Conservation (phyloP, 2,329 filamentous ascomycete genomes). For the Fusarium brevicatenulatum region DNA sequence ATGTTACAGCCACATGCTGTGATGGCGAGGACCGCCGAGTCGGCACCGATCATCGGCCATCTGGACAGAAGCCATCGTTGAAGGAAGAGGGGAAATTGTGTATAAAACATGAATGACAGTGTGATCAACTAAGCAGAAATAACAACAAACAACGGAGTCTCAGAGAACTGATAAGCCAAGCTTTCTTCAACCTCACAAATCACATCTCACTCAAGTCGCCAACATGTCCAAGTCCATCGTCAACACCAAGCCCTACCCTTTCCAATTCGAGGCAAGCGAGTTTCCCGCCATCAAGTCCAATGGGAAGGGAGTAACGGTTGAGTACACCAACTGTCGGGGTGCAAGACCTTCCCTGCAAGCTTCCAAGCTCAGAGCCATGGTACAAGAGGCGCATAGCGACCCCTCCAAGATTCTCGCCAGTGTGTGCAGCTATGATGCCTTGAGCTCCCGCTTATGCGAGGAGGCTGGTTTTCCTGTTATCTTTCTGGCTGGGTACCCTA, state of each 20-base stretch:
- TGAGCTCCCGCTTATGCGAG: slow-evolving; percentile 56
- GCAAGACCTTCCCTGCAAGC: slow-evolving; percentile 52
- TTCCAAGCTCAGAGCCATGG: slow-evolving; percentile 51
- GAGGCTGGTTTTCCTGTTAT: slow-evolving; percentile 58
- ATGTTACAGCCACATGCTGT: neutral
- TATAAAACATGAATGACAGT: neutral
- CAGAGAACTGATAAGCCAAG: too few species aligned
- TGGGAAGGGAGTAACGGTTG: slow-evolving; percentile 7
- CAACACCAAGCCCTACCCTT: slow-evolving; percentile 13
- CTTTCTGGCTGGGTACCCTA: slow-evolving; percentile 54
- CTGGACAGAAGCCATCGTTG: neutral
- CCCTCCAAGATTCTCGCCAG: slow-evolving; percentile 57
- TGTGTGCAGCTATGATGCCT: slow-evolving; percentile 55
- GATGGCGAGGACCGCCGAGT: neutral
- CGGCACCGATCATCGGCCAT: neutral
- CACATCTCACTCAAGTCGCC: neutral
- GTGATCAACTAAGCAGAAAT: neutral
- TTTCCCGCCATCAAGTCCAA: neutral
- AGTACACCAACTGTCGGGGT: slow-evolving; percentile 48
- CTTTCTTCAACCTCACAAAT: neutral
- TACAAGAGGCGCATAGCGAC: slow-evolving; percentile 53
- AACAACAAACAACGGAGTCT: neutral
- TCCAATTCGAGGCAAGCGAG: slow-evolving; percentile 19
- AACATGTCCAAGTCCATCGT: slow-evolving; percentile 29
- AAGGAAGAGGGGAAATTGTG: neutral